Percentiles rank a stretch among this genome's conserved stretches.
These are phyloP conservation scores for Podaxis sp. DNA, from an alignment of 768 basidiomycete genomes.

Conservation along the genomic window DNA sequence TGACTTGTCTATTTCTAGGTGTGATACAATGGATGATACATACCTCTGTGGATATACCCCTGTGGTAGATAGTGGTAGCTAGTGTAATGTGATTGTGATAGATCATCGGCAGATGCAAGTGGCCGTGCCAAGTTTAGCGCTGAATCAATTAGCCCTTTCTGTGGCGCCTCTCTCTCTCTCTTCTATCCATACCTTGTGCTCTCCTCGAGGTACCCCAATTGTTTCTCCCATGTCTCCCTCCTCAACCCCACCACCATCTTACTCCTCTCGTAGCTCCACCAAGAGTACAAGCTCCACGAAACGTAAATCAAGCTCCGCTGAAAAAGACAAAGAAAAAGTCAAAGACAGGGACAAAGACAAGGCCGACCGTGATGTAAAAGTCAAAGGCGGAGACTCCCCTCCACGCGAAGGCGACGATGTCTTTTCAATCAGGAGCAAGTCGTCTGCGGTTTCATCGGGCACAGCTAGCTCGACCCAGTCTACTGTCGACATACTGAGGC, in stretches of 20 bases:
- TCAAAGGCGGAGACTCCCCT: neutral
- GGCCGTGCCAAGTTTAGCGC: slow-evolving; percentile 15
- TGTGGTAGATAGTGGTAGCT: slow-evolving; percentile 2
- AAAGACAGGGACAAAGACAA: slow-evolving; percentile 3
- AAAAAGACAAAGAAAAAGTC: neutral
- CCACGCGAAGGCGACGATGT: neutral
- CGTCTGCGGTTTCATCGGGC: slow-evolving; percentile 8
- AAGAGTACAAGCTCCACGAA: slow-evolving; percentile 1
- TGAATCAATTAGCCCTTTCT: slow-evolving; percentile 4
- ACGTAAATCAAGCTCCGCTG: neutral
- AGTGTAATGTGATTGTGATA: slow-evolving; percentile 4
- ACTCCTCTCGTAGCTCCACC: neutral
- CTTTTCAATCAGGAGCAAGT: slow-evolving; percentile 3
- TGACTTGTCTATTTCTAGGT: neutral
- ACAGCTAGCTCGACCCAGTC: slow-evolving; percentile 9
- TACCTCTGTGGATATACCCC: slow-evolving; percentile 5
- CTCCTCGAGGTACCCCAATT: neutral
- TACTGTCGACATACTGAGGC: slow-evolving; percentile 28
- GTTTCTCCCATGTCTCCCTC: neutral
- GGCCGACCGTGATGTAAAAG: neutral
- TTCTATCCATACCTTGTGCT: neutral
- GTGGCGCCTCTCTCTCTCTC: slow-evolving; percentile 4
- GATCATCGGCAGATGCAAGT: neutral
- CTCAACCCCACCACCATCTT: neutral
- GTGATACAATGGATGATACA: neutral